Conservation (phyloP, 106 monocot genomes). For the Dendrobium catenatum region DNA sequence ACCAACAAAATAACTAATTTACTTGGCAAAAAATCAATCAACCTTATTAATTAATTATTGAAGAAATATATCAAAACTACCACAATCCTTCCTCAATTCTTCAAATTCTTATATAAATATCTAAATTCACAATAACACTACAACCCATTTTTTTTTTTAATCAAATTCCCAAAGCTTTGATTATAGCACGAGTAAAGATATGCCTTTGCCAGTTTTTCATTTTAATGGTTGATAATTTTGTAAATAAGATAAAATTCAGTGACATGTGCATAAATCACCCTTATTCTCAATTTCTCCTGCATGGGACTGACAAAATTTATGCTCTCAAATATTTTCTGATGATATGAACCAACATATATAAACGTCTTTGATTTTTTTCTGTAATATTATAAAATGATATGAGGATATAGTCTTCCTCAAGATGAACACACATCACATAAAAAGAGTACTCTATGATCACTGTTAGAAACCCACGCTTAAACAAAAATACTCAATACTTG, state of each 20-base stretch:
- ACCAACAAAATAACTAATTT: not conserved
- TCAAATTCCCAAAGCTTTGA: no score
- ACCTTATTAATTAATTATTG: not conserved
- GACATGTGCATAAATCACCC: no score
- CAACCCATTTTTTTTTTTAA: no score
- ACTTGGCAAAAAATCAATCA: not conserved
- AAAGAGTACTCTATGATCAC: not conserved
- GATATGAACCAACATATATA: not conserved
- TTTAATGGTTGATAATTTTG: no score
- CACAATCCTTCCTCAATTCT: not conserved
- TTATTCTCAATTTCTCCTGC: not conserved
- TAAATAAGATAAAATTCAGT: no score
- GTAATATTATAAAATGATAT: not conserved
- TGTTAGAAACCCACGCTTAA: not conserved
- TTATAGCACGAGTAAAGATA: no score
- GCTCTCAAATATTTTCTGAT: not conserved
- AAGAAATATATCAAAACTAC: not conserved
- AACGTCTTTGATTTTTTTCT: not conserved
- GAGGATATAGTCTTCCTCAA: not conserved
- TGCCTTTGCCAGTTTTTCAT: no score
- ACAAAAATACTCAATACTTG: not conserved
- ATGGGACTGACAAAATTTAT: not conserved
- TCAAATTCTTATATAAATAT: no score
- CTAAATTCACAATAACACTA: no score
- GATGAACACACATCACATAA: not conserved